phyloP scores from a whole-genome alignment of 345 rosid species.

The Rhodamnia rubescens region DNA sequence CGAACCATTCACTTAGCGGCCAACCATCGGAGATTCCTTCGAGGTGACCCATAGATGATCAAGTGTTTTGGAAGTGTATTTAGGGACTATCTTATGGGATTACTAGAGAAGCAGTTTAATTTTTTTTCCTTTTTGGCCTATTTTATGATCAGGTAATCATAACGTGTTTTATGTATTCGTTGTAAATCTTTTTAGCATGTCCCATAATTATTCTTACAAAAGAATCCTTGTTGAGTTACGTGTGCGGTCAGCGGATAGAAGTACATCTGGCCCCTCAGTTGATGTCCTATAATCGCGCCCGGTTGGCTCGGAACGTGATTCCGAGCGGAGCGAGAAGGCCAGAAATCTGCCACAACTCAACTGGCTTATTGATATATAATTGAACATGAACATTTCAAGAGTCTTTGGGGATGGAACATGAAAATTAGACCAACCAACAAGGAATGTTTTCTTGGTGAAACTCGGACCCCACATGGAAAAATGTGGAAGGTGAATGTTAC shows the following conservation, averaged over 20 bases:
- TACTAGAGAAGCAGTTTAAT: not conserved
- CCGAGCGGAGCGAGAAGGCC: not conserved
- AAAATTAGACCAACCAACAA: not conserved
- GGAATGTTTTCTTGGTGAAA: not conserved
- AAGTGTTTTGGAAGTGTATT: not conserved
- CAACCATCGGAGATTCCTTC: conserved; percentile 28
- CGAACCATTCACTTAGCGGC: conserved; percentile 31
- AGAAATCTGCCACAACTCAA: too few species aligned
- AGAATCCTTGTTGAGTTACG: not conserved
- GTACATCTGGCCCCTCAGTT: not conserved
- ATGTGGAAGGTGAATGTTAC: too few species aligned
- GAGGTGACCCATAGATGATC: conserved; percentile 14
- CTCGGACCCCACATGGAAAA: too few species aligned
- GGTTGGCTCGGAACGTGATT: not conserved
- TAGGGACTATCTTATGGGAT: not conserved
- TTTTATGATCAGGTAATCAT: not conserved
- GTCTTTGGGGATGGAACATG: not conserved
- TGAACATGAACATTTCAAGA: too few species aligned
- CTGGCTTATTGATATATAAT: too few species aligned
- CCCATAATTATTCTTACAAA: not conserved
- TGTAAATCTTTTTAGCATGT: not conserved
- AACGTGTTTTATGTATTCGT: not conserved
- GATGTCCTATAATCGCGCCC: not conserved
- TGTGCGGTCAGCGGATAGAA: not conserved
- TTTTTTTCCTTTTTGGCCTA: not conserved